phyloP scores from a whole-genome alignment of 192 early-diverging fungal genomes.

The Podila minutissima region DNA sequence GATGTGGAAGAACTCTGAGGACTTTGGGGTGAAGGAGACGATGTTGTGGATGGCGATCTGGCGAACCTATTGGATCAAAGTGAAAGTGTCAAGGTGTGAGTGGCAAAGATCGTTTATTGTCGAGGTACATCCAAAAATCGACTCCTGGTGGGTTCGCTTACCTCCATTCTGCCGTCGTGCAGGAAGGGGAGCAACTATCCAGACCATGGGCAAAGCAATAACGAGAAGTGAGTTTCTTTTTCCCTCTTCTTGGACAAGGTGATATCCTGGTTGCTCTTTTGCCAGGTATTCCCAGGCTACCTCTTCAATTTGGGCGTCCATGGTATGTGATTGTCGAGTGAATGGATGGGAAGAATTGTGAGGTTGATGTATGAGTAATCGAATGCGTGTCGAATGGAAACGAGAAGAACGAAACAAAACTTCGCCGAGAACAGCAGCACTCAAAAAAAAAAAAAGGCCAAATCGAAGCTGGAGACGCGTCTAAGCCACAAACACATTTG shows the following conservation, averaged over 20 bases:
- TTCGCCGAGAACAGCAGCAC: no score
- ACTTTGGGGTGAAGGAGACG: constrained; percentile 70
- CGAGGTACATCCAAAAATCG: neutral
- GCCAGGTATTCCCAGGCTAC: neutral
- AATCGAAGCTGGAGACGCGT: neutral
- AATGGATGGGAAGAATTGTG: neutral
- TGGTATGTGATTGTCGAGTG: constrained; percentile 6
- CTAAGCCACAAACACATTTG: constrained; percentile 6
- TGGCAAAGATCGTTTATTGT: neutral
- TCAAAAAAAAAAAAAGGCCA: neutral
- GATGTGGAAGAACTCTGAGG: constrained; percentile 67
- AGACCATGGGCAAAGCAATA: neutral
- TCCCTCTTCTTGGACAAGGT: no score
- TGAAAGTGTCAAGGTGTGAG: neutral
- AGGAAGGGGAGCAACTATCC: constrained; percentile 77
- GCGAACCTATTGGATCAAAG: constrained; percentile 62
- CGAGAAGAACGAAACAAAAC: neutral
- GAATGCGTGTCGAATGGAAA: constrained; percentile 7
- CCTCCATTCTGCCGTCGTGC: constrained; percentile 77
- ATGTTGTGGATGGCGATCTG: constrained; percentile 83
- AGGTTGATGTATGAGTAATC: neutral
- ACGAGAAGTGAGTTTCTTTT: neutral
- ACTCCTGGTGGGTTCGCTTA: constrained; percentile 12
- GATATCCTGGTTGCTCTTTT: neutral
- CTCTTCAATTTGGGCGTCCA: constrained; percentile 47